Percentiles rank a stretch among this genome's conserved stretches.
phyloP scores from a whole-genome alignment of 2,329 filamentous ascomycete genomes.

The Aspergillus fumigatus region DNA sequence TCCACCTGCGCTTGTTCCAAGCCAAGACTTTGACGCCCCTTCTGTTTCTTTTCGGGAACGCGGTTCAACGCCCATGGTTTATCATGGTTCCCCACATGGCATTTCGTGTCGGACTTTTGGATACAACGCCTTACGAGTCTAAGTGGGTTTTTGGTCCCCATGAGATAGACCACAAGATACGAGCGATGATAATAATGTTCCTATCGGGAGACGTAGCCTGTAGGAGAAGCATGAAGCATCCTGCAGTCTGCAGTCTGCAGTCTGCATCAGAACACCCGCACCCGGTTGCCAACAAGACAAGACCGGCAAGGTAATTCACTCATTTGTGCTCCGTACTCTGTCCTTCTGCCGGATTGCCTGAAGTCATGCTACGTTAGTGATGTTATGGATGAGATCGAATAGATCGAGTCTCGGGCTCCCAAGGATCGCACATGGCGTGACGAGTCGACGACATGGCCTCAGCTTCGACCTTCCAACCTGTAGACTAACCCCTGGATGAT shows the following conservation, averaged over 20 bases:
- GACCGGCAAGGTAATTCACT: slow-evolving; percentile 3
- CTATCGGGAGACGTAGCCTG: too few species aligned
- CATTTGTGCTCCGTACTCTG: slow-evolving; percentile 6
- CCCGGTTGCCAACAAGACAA: slow-evolving; percentile 7
- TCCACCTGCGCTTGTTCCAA: slow-evolving; percentile 12
- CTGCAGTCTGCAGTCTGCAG: neutral
- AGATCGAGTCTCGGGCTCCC: neutral
- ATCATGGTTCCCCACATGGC: slow-evolving; percentile 17
- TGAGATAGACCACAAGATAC: neutral
- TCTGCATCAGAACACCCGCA: neutral
- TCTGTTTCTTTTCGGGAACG: slow-evolving; percentile 19
- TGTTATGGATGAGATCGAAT: neutral
- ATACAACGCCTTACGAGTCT: neutral
- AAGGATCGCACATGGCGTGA: neutral
- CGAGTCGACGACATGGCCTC: neutral
- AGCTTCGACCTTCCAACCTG: too few species aligned
- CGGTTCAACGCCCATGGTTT: slow-evolving; percentile 18
- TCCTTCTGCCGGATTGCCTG: slow-evolving; percentile 13
- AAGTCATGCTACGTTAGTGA: slow-evolving; percentile 8
- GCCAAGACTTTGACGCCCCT: slow-evolving; percentile 14
- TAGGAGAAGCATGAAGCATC: neutral
- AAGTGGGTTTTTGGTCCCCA: neutral
- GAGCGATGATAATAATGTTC: too few species aligned
- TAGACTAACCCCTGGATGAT: neutral
- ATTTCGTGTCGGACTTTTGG: neutral